Evolutionary conservation across 2,329 filamentous ascomycete species (phyloP).

Genomic region (Anthostomella pinea): DNA sequence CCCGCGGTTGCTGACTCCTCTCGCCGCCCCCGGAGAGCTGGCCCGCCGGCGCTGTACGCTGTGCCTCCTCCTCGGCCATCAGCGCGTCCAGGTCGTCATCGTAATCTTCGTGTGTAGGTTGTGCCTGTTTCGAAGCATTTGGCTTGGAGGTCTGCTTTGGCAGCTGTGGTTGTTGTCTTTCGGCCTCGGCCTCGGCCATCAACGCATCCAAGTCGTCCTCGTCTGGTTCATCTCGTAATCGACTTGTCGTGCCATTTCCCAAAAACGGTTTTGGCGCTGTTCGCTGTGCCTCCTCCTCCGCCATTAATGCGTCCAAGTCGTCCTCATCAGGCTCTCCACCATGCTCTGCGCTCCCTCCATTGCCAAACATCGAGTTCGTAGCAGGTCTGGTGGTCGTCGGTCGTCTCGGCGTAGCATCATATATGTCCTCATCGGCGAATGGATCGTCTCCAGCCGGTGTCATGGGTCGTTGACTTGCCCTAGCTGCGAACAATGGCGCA

Average conservation of each 20-base stretch:
- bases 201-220: slow-evolving; percentile 44
- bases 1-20: slow-evolving; percentile 8
- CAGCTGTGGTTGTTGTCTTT: slow-evolving; percentile 4
- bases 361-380: slow-evolving; percentile 22
- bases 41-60: slow-evolving; percentile 17
- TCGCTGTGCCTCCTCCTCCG: slow-evolving; percentile 41
- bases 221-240: slow-evolving; percentile 22
- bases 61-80: slow-evolving; percentile 47
- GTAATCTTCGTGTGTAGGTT: too few species aligned
- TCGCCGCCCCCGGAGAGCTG: slow-evolving; percentile 17
- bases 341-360: slow-evolving; percentile 13
- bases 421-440: slow-evolving; percentile 51
- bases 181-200: slow-evolving; percentile 37
- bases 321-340: slow-evolving; percentile 34
- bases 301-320: slow-evolving; percentile 52
- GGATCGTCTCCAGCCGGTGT: slow-evolving; percentile 35
- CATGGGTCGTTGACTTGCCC: slow-evolving; percentile 27
- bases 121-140: too few species aligned
- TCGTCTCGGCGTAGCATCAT: slow-evolving; percentile 49
- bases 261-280: slow-evolving; percentile 16
- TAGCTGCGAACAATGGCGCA: slow-evolving; percentile 38
- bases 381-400: slow-evolving; percentile 19
- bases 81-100: slow-evolving; percentile 50
- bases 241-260: slow-evolving; percentile 13
- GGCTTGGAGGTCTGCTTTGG: too few species aligned